A percentile compares a stretch with the other conserved stretches of the same genome.
phyloP scores from a whole-genome alignment of 2,329 filamentous ascomycete genomes.

The Chrysoporthe deuterocubensis region DNA sequence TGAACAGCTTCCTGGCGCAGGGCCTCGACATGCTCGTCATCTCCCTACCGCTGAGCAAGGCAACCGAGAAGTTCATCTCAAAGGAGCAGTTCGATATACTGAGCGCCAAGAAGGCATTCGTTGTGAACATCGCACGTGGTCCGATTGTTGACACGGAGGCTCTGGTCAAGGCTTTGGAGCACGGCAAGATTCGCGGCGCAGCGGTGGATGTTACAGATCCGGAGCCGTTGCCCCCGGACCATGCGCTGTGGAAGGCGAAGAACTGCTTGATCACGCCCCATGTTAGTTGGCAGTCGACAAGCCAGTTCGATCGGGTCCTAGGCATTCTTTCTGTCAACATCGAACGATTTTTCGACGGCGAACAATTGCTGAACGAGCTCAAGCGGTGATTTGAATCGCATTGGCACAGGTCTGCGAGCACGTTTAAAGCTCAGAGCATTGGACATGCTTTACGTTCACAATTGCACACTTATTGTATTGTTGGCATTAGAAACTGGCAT shows the following conservation, averaged over 20 bases:
- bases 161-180: constrained; percentile 58
- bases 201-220: constrained; percentile 74
- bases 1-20: constrained; percentile 48
- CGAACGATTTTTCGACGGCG: constrained; percentile 33
- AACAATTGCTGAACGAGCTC: constrained; percentile 34
- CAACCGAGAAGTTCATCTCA: constrained; percentile 48
- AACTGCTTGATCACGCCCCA: constrained; percentile 62
- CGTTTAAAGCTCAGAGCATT: neutral
- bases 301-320: constrained; percentile 32
- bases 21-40: constrained; percentile 49
- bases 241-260: constrained; percentile 66
- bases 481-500: no score
- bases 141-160: constrained; percentile 47
- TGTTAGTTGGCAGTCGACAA: constrained; percentile 38
- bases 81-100: constrained; percentile 46
- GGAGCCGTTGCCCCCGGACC: constrained; percentile 68
- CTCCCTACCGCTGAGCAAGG: constrained; percentile 43
- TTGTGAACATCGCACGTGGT: constrained; percentile 69
- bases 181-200: constrained; percentile 52
- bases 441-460: neutral
- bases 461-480: neutral
- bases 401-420: no score
- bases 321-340: constrained; percentile 38
- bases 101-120: constrained; percentile 51
- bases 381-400: constrained; percentile 7